Evolutionary conservation across 2,329 filamentous ascomycete genomes (phyloP).

Genomic region (Neopestalotiopsis rosae): DNA sequence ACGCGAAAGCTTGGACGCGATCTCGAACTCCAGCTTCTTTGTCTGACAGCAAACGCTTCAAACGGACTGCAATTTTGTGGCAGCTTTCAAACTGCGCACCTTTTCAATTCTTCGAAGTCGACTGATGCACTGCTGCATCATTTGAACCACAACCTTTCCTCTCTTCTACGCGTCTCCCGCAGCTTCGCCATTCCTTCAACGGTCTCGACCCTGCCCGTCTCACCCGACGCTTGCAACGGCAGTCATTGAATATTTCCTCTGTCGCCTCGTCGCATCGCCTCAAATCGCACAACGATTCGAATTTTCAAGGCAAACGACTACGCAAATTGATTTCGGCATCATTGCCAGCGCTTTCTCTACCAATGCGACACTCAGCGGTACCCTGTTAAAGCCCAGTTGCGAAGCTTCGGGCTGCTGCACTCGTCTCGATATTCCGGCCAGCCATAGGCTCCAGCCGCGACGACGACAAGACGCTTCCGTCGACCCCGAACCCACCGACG

Average conservation of each 20-base stretch:
- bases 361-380: background rate
- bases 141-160: background rate
- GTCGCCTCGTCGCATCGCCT: background rate
- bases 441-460: background rate
- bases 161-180: no score
- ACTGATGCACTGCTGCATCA: background rate
- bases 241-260: background rate
- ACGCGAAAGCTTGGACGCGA: constrained; percentile 12
- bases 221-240: background rate
- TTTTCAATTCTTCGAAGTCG: background rate
- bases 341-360: background rate
- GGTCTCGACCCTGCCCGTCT: background rate
- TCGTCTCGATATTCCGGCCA: background rate
- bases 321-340: background rate
- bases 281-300: background rate
- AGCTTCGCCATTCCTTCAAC: constrained; percentile 2
- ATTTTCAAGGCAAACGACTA: background rate
- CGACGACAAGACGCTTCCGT: background rate
- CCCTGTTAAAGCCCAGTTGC: background rate
- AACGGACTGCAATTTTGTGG: background rate
- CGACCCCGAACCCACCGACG: background rate
- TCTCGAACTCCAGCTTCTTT: background rate
- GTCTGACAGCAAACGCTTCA: constrained; percentile 1
- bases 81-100: background rate
- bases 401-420: background rate